phyloP scores from a whole-genome alignment of 2,329 filamentous ascomycete species.

The Neophaeococcomyces aloes region DNA sequence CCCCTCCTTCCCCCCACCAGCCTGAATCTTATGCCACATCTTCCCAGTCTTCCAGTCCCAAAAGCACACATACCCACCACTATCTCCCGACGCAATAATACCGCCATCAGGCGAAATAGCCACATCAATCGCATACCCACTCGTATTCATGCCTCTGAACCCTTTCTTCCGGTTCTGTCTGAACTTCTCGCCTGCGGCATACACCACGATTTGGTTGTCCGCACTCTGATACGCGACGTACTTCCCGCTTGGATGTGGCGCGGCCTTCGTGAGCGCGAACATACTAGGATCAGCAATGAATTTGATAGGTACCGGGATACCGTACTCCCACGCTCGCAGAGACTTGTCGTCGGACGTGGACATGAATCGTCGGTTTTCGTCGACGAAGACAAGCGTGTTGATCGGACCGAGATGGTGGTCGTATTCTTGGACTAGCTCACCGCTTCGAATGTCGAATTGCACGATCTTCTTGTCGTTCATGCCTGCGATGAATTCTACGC shows the following conservation, averaged over 20 bases:
- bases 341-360: constrained; percentile 97
- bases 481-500: constrained; percentile 85
- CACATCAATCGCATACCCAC: constrained; percentile 84
- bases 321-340: constrained; percentile 94
- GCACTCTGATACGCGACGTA: constrained; percentile 87
- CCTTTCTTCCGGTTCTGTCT: constrained; percentile 95
- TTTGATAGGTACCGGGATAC: constrained; percentile 96
- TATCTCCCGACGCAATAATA: constrained; percentile 81
- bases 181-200: constrained; percentile 89
- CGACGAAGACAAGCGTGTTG: constrained; percentile 95
- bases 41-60: constrained; percentile 99
- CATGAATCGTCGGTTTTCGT: constrained; percentile 90
- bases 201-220: constrained; percentile 95
- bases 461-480: constrained; percentile 99
- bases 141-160: constrained; percentile 91
- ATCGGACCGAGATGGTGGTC: constrained; percentile 96
- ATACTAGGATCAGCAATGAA: constrained; percentile 97
- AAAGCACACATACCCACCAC: constrained; percentile 74
- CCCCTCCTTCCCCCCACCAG: constrained; percentile 42
- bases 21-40: constrained; percentile 94
- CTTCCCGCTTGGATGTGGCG: constrained; percentile 78
- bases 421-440: constrained; percentile 87
- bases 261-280: constrained; percentile 84
- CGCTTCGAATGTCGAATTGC: constrained; percentile 81
- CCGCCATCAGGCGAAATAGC: constrained; percentile 83